Base-by-base conservation (phyloP, 495 filamentous ascomycete genomes). In the Trichocladium antarcticum region DNA sequence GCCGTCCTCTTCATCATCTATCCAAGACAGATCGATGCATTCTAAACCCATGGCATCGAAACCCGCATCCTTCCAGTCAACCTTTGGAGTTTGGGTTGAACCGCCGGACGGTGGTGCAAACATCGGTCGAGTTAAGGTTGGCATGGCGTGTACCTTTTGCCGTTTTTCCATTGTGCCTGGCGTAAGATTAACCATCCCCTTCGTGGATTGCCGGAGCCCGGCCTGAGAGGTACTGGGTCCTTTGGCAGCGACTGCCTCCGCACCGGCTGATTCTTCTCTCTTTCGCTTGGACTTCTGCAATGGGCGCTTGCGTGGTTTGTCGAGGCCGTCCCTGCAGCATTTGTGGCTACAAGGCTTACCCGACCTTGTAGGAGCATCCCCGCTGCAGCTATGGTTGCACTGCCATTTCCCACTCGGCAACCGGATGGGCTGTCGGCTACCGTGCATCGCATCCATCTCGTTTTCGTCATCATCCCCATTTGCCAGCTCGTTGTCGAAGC, bases 311-410 rank as follows among this genome's bases (percentile, higher is more conserved):
- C 83, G 80, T 28, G 79, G 83, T 46, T 85, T 93, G 28, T 89
- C 83, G 5, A 92, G 57, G 1, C 90, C 90, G 39, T 94, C 85
- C n/a, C 77, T 79, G 61, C 92, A 98, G 57, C 92, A 98, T 31
- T 79, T 65, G 57, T 98, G 92, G 12, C 57, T 65, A 51, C 70
- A 73, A 16, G 43, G 54, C 28, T 59, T 71, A 16, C 64, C 68
- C 8, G 68, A 77, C 64, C 69, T 79, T n/a, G 75, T 81, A 51
- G 82, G 84, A 50, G 85, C 76, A 31, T 81, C 87, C 60, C 87
- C 70, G 9, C 55, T 59, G 49, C 74, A 98, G 31, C 65, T 71
- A 57, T 98, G 90, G 49, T 89, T 88, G 67, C 90, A 97, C 37
- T 75, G 74, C 82, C 84, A 96, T 57, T 79, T 92, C 1, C 89